phyloP scores from a whole-genome alignment of 768 basidiomycete species.

The Hypsizygus marmoreus region DNA sequence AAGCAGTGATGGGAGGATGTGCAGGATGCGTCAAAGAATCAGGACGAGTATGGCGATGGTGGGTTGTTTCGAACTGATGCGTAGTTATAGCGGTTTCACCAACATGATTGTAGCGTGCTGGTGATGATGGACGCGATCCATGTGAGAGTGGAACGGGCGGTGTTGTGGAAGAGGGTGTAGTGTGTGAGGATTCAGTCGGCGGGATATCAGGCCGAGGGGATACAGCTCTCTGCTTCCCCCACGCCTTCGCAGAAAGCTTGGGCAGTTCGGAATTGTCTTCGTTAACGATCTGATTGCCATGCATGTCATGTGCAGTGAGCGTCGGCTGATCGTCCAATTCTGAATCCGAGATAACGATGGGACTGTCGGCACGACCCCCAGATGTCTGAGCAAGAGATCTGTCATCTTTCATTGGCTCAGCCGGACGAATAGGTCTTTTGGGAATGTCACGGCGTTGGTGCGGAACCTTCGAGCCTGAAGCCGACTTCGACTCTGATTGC shows the following conservation, averaged over 20 bases:
- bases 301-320: too few species aligned
- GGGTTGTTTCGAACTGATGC: too few species aligned
- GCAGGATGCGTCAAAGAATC: too few species aligned
- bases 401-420: background rate
- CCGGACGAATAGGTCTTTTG: background rate
- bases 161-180: background rate
- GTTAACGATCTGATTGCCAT: background rate
- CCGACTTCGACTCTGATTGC: background rate
- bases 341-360: too few species aligned
- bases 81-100: too few species aligned
- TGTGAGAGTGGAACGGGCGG: background rate
- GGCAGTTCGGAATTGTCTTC: background rate
- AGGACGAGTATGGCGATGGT: too few species aligned
- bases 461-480: background rate
- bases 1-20: too few species aligned
- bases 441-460: background rate
- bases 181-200: background rate
- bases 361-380: too few species aligned
- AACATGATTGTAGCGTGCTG: too few species aligned
- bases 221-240: slow-evolving; percentile 31
- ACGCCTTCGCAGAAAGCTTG: slow-evolving; percentile 32
- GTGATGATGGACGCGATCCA: too few species aligned
- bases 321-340: too few species aligned
- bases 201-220: slow-evolving; percentile 5
- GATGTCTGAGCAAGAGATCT: background rate